These are phyloP conservation scores for Orbilia oligospora DNA, from an alignment of 2,329 filamentous ascomycete genomes.

Conservation along the genomic window DNA sequence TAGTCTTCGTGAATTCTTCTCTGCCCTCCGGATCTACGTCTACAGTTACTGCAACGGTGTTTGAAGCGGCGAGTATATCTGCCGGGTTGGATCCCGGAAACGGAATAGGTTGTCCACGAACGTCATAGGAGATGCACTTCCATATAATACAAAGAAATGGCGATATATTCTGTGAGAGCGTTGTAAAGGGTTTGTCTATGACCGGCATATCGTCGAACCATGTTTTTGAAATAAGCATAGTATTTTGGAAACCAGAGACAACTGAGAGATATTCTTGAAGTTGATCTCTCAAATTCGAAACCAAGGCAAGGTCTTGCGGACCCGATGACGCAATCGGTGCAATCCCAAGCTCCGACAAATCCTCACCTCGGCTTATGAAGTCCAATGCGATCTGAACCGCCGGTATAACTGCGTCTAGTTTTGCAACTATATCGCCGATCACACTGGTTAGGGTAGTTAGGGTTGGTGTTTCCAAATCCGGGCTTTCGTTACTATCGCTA, in stretches of 20 bases:
- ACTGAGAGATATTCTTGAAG: not conserved
- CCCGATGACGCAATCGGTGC: not conserved
- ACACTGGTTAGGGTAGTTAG: not conserved
- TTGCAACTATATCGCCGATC: not conserved
- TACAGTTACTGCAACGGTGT: not conserved
- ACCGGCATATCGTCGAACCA: not conserved
- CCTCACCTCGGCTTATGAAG: not conserved
- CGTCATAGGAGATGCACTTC: not conserved
- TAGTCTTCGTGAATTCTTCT: not conserved
- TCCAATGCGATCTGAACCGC: not conserved
- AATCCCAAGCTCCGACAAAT: not conserved
- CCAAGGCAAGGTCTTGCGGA: not conserved
- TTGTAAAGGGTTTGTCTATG: not conserved
- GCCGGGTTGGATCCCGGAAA: not conserved
- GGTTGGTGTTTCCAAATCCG: not conserved
- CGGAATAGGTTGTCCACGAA: not conserved
- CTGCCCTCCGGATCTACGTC: not conserved
- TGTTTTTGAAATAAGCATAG: not conserved
- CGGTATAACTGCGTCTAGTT: not conserved
- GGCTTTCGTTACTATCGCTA: no score
- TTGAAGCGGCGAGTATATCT: not conserved
- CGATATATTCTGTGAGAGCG: not conserved
- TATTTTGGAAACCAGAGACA: not conserved
- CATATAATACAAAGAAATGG: conserved; percentile 1
- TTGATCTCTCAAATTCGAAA: not conserved